These are phyloP conservation scores for Saccharum officinarum DNA, from an alignment of 176 grass and related monocot species.

Conservation along the genomic window DNA sequence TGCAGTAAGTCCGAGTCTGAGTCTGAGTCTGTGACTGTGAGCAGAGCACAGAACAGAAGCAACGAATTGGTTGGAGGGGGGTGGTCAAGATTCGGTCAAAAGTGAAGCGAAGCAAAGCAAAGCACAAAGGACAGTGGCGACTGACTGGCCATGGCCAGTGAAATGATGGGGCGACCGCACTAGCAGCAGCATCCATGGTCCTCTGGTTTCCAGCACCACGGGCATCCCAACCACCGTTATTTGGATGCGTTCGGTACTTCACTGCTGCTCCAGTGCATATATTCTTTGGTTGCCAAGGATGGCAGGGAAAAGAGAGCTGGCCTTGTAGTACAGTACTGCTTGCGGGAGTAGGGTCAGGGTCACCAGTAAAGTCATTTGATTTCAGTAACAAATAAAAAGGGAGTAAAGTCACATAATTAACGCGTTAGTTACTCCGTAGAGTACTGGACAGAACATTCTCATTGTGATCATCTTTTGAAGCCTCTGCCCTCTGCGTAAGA, in stretches of 20 bases:
- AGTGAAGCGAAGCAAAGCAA: conserved; percentile 1
- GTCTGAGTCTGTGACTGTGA: not conserved
- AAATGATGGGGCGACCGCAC: conserved; percentile 8
- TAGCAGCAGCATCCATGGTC: not conserved
- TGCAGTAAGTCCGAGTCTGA: too few species aligned
- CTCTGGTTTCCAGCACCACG: not conserved
- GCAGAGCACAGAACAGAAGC: not conserved
- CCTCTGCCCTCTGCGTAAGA: not conserved
- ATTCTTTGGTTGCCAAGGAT: too few species aligned
- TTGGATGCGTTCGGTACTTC: too few species aligned
- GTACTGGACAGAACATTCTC: conserved; percentile 32
- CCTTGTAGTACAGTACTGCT: not conserved
- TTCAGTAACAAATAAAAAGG: not conserved
- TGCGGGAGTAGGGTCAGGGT: not conserved
- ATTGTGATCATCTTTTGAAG: conserved; percentile 29
- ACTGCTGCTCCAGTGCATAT: too few species aligned
- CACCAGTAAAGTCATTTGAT: not conserved
- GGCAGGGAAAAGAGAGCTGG: too few species aligned
- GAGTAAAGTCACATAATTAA: not conserved
- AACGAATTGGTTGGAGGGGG: not conserved
- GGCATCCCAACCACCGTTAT: too few species aligned
- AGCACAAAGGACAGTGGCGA: conserved; percentile 1
- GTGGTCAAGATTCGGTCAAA: conserved; percentile 56
- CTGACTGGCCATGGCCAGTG: conserved; percentile 6
- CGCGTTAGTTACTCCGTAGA: not conserved